Evolutionary conservation across 805 yeast genomes (phyloP).

Genomic region (Schwanniomyces vanrijiae): DNA sequence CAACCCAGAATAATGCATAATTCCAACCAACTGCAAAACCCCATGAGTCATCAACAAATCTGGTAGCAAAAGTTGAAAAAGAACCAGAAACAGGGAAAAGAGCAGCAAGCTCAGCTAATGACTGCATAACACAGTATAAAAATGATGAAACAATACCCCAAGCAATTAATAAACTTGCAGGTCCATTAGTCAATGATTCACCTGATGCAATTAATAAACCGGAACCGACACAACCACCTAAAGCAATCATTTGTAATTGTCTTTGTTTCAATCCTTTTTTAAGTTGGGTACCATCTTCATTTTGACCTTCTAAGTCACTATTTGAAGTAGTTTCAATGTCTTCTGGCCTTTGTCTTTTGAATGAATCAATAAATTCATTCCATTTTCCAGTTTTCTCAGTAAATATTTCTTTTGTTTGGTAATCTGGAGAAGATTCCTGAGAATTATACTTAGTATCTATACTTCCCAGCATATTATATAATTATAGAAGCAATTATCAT

Average conservation of each 20-base stretch:
- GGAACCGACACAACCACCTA: constrained; percentile 44
- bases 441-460: background rate
- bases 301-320: constrained; percentile 3
- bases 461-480: background rate
- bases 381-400: constrained; percentile 10
- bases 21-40: constrained; percentile 49
- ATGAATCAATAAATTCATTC: constrained; percentile 27
- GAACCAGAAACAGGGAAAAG: constrained; percentile 41
- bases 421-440: background rate
- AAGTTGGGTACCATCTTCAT: constrained; percentile 8
- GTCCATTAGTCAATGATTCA: constrained; percentile 34
- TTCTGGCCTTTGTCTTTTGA: constrained; percentile 23
- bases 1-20: constrained; percentile 45
- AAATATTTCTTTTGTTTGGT: background rate
- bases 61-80: constrained; percentile 39
- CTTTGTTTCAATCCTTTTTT: constrained; percentile 27
- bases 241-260: constrained; percentile 39
- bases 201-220: constrained; percentile 44
- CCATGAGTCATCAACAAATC: constrained; percentile 44
- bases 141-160: constrained; percentile 42
- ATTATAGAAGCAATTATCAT: background rate
- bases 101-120: constrained; percentile 40
- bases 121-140: constrained; percentile 44
- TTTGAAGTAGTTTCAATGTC: constrained; percentile 6
- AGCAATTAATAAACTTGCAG: constrained; percentile 33